Percentiles rank a stretch among this genome's conserved stretches.
Evolutionary conservation across 805 yeast species (phyloP).

Genomic region (Blastobotrys americana): DNA sequence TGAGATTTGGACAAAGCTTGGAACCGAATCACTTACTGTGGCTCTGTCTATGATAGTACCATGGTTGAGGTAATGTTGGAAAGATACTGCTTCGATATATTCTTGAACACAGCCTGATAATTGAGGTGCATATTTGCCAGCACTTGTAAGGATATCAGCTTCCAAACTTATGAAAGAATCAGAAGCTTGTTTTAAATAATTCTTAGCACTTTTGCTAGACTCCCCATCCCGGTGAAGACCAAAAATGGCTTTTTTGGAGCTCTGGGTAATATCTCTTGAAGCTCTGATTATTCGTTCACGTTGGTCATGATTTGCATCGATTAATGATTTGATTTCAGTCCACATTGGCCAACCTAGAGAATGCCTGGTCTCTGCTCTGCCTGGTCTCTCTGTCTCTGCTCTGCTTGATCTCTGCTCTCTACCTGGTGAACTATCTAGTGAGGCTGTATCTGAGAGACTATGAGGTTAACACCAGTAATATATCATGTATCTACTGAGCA

Average conservation of each 20-base stretch:
- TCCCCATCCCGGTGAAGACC: slow-evolving; percentile 21
- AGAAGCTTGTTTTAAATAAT: slow-evolving; percentile 2
- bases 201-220: not conserved
- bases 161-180: slow-evolving; percentile 6
- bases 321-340: not conserved
- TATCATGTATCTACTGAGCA: no score
- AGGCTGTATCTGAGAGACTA: no score
- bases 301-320: slow-evolving; percentile 29
- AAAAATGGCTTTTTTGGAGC: slow-evolving; percentile 33
- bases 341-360: no score
- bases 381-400: no score
- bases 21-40: slow-evolving; percentile 9
- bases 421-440: no score
- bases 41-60: slow-evolving; percentile 13
- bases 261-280: slow-evolving; percentile 35
- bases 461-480: no score
- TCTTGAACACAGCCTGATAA: slow-evolving; percentile 25
- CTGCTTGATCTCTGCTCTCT: no score
- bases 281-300: slow-evolving; percentile 33
- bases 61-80: slow-evolving; percentile 17
- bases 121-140: slow-evolving; percentile 15
- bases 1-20: slow-evolving; percentile 12
- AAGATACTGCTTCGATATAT: slow-evolving; percentile 24
- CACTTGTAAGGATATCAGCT: slow-evolving; percentile 6
- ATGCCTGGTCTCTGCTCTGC: no score